Evolutionary conservation across 176 grass and related monocot species (phyloP).

Genomic region (Oryza glaberrima): DNA sequence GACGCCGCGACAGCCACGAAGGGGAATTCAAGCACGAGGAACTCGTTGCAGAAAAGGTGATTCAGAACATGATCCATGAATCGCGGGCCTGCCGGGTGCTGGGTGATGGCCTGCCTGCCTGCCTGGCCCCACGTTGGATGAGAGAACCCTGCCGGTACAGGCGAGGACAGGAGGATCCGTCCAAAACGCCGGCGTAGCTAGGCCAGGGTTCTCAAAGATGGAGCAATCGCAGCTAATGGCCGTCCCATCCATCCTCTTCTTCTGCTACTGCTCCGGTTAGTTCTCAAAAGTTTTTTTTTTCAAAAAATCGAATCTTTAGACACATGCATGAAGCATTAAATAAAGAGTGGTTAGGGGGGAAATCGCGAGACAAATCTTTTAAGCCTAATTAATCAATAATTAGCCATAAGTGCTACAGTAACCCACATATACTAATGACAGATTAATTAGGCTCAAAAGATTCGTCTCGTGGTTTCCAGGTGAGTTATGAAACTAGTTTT

Average conservation of each 20-base stretch:
- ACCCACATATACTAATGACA: no score
- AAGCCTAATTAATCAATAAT: no score
- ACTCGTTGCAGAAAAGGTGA: neutral
- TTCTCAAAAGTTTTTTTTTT: no score
- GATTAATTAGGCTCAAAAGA: no score
- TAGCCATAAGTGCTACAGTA: no score
- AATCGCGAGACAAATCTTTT: no score
- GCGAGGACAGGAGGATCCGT: neutral
- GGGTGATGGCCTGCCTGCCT: neutral
- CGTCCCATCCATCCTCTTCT: neutral
- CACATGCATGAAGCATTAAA: no score
- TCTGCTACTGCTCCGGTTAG: no score
- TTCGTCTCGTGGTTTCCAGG: no score
- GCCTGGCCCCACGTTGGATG: neutral
- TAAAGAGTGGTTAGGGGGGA: no score
- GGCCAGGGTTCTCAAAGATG: neutral
- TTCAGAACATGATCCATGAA: neutral
- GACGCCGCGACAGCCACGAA: neutral
- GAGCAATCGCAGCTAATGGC: neutral
- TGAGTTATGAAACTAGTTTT: no score
- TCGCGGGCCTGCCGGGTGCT: neutral
- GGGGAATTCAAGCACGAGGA: neutral
- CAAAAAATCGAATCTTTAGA: no score
- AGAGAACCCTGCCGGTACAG: neutral
- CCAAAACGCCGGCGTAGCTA: neutral